A percentile compares a stretch with the other conserved stretches of the same genome.
Conservation (phyloP, 306 rosid species). For the Begonia fuchsioides region DNA sequence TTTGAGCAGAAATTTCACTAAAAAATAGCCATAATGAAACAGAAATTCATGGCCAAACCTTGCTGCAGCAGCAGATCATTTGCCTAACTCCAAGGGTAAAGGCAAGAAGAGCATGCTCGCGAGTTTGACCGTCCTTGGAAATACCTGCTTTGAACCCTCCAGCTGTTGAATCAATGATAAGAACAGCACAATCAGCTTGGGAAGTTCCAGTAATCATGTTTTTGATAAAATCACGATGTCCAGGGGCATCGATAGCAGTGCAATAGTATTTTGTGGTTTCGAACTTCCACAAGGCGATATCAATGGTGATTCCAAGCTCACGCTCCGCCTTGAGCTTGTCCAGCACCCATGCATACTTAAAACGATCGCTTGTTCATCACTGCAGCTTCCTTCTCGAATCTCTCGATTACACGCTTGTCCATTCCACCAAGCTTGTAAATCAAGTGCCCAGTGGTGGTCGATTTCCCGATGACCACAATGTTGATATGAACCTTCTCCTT, state of each 20-base stretch:
- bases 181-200: slow-evolving; percentile 87
- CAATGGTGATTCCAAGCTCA: slow-evolving; percentile 88
- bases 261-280: slow-evolving; percentile 88
- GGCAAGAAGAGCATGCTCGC: slow-evolving; percentile 89
- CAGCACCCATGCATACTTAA: slow-evolving; percentile 95
- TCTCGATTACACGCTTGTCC: slow-evolving; percentile 90
- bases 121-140: slow-evolving; percentile 94
- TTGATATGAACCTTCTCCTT: slow-evolving; percentile 74
- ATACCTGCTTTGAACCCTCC: slow-evolving; percentile 96
- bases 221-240: slow-evolving; percentile 86
- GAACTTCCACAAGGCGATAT: slow-evolving; percentile 86
- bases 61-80: slow-evolving; percentile 90
- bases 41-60: slow-evolving; percentile 19
- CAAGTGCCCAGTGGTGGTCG: slow-evolving; percentile 80
- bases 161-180: slow-evolving; percentile 78
- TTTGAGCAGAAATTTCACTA: no score
- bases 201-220: slow-evolving; percentile 93
- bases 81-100: slow-evolving; percentile 91
- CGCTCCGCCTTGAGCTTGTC: slow-evolving; percentile 98
- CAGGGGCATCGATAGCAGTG: slow-evolving; percentile 90
- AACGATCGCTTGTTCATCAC: slow-evolving; percentile 96
- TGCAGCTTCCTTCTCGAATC: slow-evolving; percentile 89
- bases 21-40: background rate
- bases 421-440: slow-evolving; percentile 95
- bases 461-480: slow-evolving; percentile 92